These are phyloP conservation scores for Iris macrosiphon DNA, from an alignment of 106 monocot genomes.

Conservation along the genomic window DNA sequence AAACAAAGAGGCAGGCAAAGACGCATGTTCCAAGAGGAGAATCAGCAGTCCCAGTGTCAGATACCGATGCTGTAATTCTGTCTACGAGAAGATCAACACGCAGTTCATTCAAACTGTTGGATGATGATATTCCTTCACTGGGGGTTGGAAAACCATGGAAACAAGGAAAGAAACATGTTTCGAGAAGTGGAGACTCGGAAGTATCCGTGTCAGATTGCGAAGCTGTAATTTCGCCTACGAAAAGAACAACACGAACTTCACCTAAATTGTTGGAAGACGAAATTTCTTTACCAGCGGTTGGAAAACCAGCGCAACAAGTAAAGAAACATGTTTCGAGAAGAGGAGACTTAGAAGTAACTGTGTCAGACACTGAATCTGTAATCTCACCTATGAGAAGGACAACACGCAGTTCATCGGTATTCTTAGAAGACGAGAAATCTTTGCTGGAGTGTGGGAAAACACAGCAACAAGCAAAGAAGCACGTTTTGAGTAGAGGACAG, in stretches of 20 bases:
- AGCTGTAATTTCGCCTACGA: neutral
- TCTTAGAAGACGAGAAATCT: too few species aligned
- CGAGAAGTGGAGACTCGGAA: too few species aligned
- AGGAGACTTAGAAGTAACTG: too few species aligned
- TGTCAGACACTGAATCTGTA: too few species aligned
- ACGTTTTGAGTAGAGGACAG: neutral
- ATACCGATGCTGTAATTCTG: neutral
- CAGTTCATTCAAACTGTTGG: neutral
- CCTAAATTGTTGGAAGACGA: neutral
- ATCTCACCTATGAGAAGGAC: too few species aligned
- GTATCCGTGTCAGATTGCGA: neutral
- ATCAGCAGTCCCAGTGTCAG: neutral
- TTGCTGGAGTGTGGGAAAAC: too few species aligned
- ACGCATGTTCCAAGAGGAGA: neutral
- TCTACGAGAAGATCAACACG: constrained; percentile 9
- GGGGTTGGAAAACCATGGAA: too few species aligned
- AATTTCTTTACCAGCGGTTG: too few species aligned
- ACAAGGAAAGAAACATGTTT: neutral
- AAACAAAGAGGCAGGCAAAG: neutral
- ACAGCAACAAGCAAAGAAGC: neutral
- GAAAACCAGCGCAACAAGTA: neutral
- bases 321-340: neutral
- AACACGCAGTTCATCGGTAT: too few species aligned
- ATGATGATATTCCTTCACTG: too few species aligned
- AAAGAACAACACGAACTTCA: constrained; percentile 6